A percentile compares a stretch with the other conserved stretches of the same genome.
These are phyloP conservation scores for Gossypium sturtianum DNA, from an alignment of 345 rosid species.

Conservation along the genomic window DNA sequence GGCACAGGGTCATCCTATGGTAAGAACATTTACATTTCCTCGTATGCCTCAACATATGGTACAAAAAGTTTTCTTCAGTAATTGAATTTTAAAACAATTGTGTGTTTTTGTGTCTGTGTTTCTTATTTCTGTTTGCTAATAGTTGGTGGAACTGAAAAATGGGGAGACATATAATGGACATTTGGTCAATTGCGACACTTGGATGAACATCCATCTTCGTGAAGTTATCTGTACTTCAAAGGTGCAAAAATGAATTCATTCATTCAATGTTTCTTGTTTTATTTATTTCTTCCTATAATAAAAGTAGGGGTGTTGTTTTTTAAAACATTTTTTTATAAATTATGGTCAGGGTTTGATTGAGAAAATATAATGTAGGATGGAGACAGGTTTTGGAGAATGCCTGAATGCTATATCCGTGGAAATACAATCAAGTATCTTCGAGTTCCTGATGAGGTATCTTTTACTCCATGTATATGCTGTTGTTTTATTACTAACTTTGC, in stretches of 20 bases:
- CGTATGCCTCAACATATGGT: neutral
- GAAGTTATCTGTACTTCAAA: conserved; percentile 51
- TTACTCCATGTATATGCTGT: neutral
- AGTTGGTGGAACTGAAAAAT: conserved; percentile 94
- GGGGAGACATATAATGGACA: conserved; percentile 60
- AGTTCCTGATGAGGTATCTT: conserved; percentile 94
- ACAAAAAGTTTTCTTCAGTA: neutral
- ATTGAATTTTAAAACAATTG: neutral
- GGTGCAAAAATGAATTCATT: conserved; percentile 30
- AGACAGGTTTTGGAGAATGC: conserved; percentile 99
- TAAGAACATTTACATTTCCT: conserved; percentile 18
- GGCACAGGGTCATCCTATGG: conserved; percentile 88
- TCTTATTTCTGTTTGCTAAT: neutral
- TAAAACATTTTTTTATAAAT: neutral
- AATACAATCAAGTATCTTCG: conserved; percentile 96
- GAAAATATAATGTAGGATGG: conserved; percentile 60
- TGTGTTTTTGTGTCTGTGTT: neutral
- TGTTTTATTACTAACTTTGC: neutral
- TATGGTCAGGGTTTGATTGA: neutral
- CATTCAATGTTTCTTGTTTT: neutral
- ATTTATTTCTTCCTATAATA: conserved; percentile 6
- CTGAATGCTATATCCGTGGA: conserved; percentile 98
- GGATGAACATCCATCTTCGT: conserved; percentile 10
- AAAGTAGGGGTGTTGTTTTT: neutral
- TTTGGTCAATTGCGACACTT: conserved; percentile 4